Percentiles rank a stretch among this genome's conserved stretches.
These are phyloP conservation scores for Elsinoe perseae DNA, from an alignment of 2,329 filamentous ascomycete genomes.

Conservation along the genomic window DNA sequence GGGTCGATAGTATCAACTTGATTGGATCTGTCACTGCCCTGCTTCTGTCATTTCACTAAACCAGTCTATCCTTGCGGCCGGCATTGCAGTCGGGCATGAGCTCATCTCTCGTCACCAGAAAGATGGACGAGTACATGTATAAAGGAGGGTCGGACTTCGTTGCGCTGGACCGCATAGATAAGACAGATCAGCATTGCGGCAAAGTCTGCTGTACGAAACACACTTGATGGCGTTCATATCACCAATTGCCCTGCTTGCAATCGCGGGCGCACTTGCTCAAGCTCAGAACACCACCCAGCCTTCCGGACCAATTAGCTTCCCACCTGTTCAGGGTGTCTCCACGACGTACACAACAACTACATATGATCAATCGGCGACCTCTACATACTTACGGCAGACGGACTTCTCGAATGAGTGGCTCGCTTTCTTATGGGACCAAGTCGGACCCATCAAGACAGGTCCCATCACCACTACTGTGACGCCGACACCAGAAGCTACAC, in stretches of 20 bases:
- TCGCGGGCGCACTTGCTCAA: neutral
- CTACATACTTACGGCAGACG: slow-evolving; percentile 36
- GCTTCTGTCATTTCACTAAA: neutral
- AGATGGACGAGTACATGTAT: neutral
- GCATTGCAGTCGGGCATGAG: neutral
- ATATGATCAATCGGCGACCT: slow-evolving; percentile 38
- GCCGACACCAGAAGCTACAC: slow-evolving; percentile 31
- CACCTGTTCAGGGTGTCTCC: slow-evolving; percentile 26
- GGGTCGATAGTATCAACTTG: neutral
- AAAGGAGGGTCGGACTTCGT: neutral
- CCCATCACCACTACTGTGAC: slow-evolving; percentile 26
- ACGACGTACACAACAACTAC: slow-evolving; percentile 29
- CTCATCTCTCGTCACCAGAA: slow-evolving; percentile 4
- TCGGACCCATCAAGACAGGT: slow-evolving; percentile 25
- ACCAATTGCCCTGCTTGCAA: neutral
- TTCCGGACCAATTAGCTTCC: slow-evolving; percentile 24
- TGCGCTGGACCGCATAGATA: neutral
- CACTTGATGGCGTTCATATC: neutral
- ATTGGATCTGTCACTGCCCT: neutral
- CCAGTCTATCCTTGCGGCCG: neutral
- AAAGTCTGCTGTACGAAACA: neutral
- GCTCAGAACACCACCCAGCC: slow-evolving; percentile 6
- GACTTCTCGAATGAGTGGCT: slow-evolving; percentile 41
- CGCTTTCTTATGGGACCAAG: slow-evolving; percentile 27
- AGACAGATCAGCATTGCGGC: neutral